Percentiles rank a stretch among this genome's conserved stretches.
phyloP scores from a whole-genome alignment of 768 basidiomycete genomes.

The Leccinum fibrillosum region DNA sequence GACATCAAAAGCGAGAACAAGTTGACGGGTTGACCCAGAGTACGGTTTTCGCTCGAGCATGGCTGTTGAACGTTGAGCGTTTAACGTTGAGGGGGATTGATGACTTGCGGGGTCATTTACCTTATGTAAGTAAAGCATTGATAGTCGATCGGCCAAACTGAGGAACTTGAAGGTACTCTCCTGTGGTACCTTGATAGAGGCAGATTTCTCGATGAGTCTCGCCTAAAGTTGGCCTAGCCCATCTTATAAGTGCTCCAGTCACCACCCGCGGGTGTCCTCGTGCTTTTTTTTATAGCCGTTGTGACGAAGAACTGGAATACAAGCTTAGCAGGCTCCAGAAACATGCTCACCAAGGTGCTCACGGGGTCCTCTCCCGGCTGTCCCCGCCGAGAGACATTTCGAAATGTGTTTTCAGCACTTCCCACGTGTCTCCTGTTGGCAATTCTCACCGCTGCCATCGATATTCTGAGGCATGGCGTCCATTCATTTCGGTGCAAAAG shows the following conservation, averaged over 20 bases:
- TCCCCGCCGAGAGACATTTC: too few relatives aligned
- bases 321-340: too few relatives aligned
- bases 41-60: slow-evolving; percentile 34
- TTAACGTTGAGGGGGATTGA: too few relatives aligned
- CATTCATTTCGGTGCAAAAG: not conserved
- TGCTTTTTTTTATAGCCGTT: not conserved
- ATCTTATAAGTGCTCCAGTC: slow-evolving; percentile 1
- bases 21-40: slow-evolving; percentile 28
- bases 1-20: slow-evolving; percentile 35
- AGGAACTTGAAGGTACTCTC: not conserved
- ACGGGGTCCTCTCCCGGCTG: too few relatives aligned
- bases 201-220: not conserved
- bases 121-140: too few relatives aligned
- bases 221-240: not conserved
- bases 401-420: too few relatives aligned
- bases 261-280: not conserved
- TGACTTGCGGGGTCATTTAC: too few relatives aligned
- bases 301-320: too few relatives aligned
- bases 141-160: not conserved
- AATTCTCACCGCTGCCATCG: not conserved
- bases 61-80: not conserved
- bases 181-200: too few relatives aligned
- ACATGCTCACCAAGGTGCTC: too few relatives aligned
- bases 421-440: too few relatives aligned
- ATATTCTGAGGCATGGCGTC: slow-evolving; percentile 7